Evolutionary conservation across 2,329 filamentous ascomycete species (phyloP).

Genomic region (Penicillium sp.): DNA sequence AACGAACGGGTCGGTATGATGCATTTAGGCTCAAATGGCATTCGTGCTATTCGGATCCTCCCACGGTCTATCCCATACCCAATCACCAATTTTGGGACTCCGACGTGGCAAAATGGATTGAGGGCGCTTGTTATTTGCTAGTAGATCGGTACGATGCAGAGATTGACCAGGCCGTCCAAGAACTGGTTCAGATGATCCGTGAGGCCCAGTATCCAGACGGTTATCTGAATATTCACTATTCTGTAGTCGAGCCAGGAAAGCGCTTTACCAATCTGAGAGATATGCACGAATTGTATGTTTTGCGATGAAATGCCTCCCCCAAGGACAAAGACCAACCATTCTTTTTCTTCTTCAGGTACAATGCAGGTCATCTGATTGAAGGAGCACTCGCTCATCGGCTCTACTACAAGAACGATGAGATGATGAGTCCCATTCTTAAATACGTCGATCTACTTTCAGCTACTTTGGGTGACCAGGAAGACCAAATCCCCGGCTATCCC

Average conservation of each 20-base stretch:
- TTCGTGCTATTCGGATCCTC: slow-evolving; percentile 51
- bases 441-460: slow-evolving; percentile 54
- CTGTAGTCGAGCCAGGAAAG: slow-evolving; percentile 55
- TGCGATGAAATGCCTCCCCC: not conserved
- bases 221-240: slow-evolving; percentile 64
- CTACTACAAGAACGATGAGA: slow-evolving; percentile 51
- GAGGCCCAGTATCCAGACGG: slow-evolving; percentile 59
- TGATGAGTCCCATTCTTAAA: slow-evolving; percentile 54
- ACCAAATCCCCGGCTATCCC: slow-evolving; percentile 58
- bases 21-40: slow-evolving; percentile 60
- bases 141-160: slow-evolving; percentile 45
- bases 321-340: not conserved
- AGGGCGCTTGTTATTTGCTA: slow-evolving; percentile 58
- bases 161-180: slow-evolving; percentile 52
- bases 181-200: slow-evolving; percentile 59
- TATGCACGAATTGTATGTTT: slow-evolving; percentile 56
- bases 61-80: slow-evolving; percentile 55
- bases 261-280: slow-evolving; percentile 60
- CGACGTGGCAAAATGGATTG: slow-evolving; percentile 62
- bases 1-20: slow-evolving; percentile 56
- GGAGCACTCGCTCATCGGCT: slow-evolving; percentile 57
- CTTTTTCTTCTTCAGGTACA: slow-evolving; percentile 46
- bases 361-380: slow-evolving; percentile 62
- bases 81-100: slow-evolving; percentile 61
- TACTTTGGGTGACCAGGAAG: slow-evolving; percentile 51